Percentiles rank a stretch among this genome's conserved stretches.
Conservation (phyloP, 208 protist genomes). For the Leishmania braziliensis region DNA sequence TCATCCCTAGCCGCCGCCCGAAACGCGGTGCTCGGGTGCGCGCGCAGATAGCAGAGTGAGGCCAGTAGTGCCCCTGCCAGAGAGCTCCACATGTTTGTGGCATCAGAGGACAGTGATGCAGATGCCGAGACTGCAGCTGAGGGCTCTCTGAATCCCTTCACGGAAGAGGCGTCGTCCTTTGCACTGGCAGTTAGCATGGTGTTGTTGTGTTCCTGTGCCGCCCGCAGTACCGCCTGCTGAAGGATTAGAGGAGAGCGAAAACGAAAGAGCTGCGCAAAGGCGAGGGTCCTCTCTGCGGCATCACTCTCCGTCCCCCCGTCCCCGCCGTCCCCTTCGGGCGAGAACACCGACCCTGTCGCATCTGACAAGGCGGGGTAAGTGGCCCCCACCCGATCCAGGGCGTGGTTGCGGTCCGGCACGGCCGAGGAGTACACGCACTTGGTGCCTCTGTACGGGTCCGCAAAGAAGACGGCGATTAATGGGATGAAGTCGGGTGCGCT, state of each 20-base stretch:
- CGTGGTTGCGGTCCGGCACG: constrained; percentile 54
- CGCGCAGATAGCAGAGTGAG: constrained; percentile 51
- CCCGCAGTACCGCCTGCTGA: constrained; percentile 22
- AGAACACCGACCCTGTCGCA: constrained; percentile 14
- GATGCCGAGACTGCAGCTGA: not conserved
- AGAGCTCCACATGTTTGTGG: constrained; percentile 46
- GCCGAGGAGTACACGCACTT: constrained; percentile 65
- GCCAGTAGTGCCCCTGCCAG: constrained; percentile 68
- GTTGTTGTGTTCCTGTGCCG: constrained; percentile 7
- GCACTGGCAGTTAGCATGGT: constrained; percentile 1
- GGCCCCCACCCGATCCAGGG: constrained; percentile 27
- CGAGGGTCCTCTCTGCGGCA: constrained; percentile 11
- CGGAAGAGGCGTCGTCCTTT: not conserved
- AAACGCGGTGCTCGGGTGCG: constrained; percentile 29
- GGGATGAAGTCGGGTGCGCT: constrained; percentile 67
- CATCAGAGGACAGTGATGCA: not conserved
- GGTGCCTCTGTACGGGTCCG: constrained; percentile 57
- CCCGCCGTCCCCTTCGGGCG: constrained; percentile 6
- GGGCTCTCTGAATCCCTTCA: constrained; percentile 2
- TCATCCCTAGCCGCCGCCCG: not conserved
- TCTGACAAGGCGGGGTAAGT: constrained; percentile 22
- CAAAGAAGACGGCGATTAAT: constrained; percentile 59
- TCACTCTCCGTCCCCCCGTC: not conserved
- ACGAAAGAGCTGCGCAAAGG: constrained; percentile 36
- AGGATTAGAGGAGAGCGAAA: constrained; percentile 24